phyloP scores from a whole-genome alignment of 2,329 filamentous ascomycete species.

The Akanthomyces lecanii region DNA sequence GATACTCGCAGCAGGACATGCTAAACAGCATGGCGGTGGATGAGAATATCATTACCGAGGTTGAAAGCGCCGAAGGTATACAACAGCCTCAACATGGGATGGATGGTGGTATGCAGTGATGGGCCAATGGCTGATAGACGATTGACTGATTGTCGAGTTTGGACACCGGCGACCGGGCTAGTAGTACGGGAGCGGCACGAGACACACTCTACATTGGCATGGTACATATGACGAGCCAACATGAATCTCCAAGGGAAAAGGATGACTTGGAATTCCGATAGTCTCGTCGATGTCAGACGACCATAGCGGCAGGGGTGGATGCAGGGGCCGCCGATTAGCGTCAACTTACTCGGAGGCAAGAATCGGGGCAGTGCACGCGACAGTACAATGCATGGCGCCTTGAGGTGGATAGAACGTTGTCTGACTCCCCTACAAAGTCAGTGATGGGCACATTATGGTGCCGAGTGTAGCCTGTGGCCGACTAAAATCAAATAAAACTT shows the following conservation, averaged over 20 bases:
- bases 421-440: background rate
- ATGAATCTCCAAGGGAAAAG: background rate
- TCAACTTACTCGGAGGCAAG: background rate
- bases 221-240: background rate
- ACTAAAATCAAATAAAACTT: slow-evolving; percentile 4
- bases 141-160: background rate
- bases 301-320: background rate
- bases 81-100: slow-evolving; percentile 19
- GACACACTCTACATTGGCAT: background rate
- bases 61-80: slow-evolving; percentile 36
- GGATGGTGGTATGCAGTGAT: slow-evolving; percentile 12
- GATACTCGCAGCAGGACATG: slow-evolving; percentile 51
- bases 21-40: slow-evolving; percentile 52
- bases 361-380: background rate
- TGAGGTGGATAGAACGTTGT: background rate
- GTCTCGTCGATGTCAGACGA: background rate
- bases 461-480: background rate
- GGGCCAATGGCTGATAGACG: no score
- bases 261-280: background rate
- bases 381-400: background rate
- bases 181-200: background rate
- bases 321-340: background rate
- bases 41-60: slow-evolving; percentile 56
- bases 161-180: background rate
- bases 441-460: background rate